phyloP scores from a whole-genome alignment of 2,329 filamentous ascomycete genomes.

The Ceratocystis eucalypticola region DNA sequence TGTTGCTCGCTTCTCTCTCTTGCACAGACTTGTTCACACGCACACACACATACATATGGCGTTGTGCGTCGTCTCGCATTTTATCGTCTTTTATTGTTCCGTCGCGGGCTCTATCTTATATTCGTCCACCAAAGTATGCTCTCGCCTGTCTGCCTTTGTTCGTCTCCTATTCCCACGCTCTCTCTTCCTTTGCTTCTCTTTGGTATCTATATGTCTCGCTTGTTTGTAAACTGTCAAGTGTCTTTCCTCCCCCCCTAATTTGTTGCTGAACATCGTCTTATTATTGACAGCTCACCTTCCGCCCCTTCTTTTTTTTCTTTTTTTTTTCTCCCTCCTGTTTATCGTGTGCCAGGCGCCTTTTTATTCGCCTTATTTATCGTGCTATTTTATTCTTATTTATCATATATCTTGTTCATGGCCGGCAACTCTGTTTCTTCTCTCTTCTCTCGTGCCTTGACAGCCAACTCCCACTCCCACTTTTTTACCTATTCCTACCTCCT shows the following conservation, averaged over 20 bases:
- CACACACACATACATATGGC: not conserved
- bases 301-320: not conserved
- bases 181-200: too few relatives aligned
- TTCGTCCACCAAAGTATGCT: too few relatives aligned
- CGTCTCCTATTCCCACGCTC: too few relatives aligned
- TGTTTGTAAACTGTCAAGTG: too few relatives aligned
- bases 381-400: conserved; percentile 1
- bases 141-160: too few relatives aligned
- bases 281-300: not conserved
- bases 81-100: not conserved
- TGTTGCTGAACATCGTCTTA: not conserved
- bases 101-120: not conserved
- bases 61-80: not conserved
- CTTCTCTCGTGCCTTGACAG: not conserved
- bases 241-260: too few relatives aligned
- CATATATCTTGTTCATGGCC: not conserved
- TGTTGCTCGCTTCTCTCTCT: too few relatives aligned
- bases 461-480: not conserved
- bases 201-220: too few relatives aligned
- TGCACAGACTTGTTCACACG: too few relatives aligned
- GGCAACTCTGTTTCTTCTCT: not conserved
- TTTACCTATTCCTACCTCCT: not conserved
- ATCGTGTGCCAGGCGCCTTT: not conserved
- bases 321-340: not conserved
- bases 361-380: not conserved